Conservation (phyloP, 495 filamentous ascomycete species). For the Neurospora sp. region DNA sequence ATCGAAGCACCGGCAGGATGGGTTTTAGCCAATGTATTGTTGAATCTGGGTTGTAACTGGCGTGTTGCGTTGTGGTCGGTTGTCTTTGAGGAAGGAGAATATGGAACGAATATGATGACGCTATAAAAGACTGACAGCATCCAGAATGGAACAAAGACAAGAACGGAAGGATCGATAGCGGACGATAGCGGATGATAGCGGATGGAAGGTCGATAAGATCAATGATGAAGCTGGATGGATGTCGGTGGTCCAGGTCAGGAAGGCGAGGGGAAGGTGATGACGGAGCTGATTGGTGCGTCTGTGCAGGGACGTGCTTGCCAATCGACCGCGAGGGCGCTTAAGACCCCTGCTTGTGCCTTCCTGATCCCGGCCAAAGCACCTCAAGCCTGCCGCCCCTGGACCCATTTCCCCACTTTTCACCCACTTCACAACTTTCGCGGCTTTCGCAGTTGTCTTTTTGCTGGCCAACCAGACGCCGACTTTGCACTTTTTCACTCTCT, state of each 20-base stretch:
- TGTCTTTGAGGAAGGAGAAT: neutral
- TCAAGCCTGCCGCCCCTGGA: neutral
- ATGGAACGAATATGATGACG: neutral
- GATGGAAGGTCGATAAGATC: neutral
- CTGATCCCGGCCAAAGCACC: neutral
- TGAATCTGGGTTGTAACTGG: neutral
- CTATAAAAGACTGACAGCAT: neutral
- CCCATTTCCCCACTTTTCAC: neutral
- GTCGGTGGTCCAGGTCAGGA: neutral
- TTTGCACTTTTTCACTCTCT: neutral
- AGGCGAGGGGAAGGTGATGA: constrained; percentile 15
- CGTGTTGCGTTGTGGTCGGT: neutral
- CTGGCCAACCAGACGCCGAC: constrained; percentile 1
- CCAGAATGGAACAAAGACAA: neutral
- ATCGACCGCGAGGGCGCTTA: constrained; percentile 25
- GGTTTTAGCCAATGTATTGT: neutral
- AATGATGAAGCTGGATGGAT: neutral
- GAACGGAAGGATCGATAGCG: neutral
- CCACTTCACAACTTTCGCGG: neutral
- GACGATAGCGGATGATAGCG: neutral
- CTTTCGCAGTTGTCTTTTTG: neutral
- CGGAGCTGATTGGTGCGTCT: constrained; percentile 20
- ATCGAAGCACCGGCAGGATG: neutral
- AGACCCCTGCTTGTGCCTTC: neutral
- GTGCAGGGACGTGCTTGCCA: constrained; percentile 18